Evolutionary conservation across 805 yeast species (phyloP).

Genomic region (Sporopachydermia lactativora): DNA sequence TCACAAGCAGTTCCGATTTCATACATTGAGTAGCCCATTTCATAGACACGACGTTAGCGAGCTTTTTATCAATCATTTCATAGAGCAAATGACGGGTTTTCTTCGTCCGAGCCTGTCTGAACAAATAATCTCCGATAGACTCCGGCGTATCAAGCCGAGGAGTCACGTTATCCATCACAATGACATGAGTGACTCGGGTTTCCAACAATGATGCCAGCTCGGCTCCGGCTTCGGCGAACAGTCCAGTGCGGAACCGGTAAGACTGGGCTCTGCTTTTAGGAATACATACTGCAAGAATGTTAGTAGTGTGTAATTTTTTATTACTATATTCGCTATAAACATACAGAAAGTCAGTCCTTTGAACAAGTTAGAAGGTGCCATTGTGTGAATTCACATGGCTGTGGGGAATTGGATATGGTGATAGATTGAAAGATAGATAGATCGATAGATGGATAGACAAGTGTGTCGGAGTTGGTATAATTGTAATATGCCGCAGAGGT

Average conservation of each 20-base stretch:
- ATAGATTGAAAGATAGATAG: no score
- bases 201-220: not conserved
- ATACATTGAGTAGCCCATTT: not conserved
- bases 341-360: no score
- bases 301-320: not conserved
- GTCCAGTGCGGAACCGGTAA: not conserved
- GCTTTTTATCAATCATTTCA: not conserved
- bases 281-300: not conserved
- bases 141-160: not conserved
- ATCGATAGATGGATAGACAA: no score
- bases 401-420: no score
- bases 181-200: not conserved
- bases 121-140: not conserved
- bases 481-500: no score
- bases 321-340: not conserved
- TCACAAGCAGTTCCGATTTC: no score
- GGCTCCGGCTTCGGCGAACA: not conserved
- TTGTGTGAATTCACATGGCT: no score
- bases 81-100: not conserved
- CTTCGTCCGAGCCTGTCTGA: not conserved
- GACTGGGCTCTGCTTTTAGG: not conserved
- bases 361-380: no score
- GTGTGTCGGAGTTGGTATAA: no score
- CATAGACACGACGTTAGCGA: not conserved
- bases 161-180: not conserved